These are phyloP conservation scores for Globisporangium okanoganense DNA, from an alignment of 352 stramenopile species.

Conservation along the genomic window DNA sequence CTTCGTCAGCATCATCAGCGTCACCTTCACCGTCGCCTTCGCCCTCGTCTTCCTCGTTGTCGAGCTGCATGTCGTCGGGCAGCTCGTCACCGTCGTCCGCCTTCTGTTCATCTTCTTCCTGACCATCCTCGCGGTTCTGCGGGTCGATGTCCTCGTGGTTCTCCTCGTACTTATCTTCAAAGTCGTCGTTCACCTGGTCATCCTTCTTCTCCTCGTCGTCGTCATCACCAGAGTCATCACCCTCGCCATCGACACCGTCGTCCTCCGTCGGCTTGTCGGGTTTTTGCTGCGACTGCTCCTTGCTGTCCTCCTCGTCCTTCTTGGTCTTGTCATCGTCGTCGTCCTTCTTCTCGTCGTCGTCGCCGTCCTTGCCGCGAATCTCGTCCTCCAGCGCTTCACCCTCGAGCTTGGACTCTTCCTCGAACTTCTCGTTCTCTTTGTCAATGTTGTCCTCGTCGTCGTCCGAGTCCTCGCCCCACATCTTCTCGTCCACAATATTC, in stretches of 20 bases:
- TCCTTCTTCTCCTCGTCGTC: slow-evolving; percentile 57
- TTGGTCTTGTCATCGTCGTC: slow-evolving; percentile 52
- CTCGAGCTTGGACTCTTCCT: slow-evolving; percentile 83
- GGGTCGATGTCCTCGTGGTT: slow-evolving; percentile 61
- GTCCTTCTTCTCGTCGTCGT: slow-evolving; percentile 79
- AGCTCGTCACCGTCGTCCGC: slow-evolving; percentile 75
- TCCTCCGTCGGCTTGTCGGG: slow-evolving; percentile 49
- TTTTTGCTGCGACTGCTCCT: slow-evolving; percentile 32
- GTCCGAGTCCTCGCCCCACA: slow-evolving; percentile 95
- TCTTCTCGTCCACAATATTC: slow-evolving; percentile 99
- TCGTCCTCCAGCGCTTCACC: slow-evolving; percentile 83
- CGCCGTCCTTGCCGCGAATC: slow-evolving; percentile 87
- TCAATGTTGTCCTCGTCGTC: slow-evolving; percentile 93
- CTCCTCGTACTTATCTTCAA: slow-evolving; percentile 85
- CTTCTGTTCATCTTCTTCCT: slow-evolving; percentile 36
- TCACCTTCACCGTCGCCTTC: slow-evolving; percentile 36
- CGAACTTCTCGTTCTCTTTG: slow-evolving; percentile 95
- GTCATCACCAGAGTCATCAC: slow-evolving; percentile 35
- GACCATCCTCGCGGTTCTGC: slow-evolving; percentile 45
- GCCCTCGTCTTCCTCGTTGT: slow-evolving; percentile 38
- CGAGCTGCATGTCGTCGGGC: slow-evolving; percentile 85
- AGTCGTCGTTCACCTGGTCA: slow-evolving; percentile 90
- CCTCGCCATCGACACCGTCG: slow-evolving; percentile 32
- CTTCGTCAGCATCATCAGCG: slow-evolving; percentile 39
- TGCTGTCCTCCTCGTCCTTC: slow-evolving; percentile 35